Base-by-base conservation (phyloP, 139 green algal species). In the Chlamydomonas eustigma region DNA sequence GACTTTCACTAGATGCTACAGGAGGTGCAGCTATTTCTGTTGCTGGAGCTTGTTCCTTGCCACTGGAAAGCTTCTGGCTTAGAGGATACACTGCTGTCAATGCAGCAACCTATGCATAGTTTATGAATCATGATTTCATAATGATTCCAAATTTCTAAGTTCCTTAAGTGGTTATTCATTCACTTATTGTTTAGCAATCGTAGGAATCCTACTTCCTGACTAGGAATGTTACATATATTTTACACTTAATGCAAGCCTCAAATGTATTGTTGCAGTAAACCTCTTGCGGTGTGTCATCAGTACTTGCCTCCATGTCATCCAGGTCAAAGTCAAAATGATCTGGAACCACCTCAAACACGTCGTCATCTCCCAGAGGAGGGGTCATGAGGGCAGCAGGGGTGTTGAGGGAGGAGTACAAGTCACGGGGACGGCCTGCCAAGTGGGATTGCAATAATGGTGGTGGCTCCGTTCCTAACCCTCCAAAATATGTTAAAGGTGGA, bases 251-350 rank as follows among this genome's bases (percentile, higher is more conserved):
- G 44, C 12, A 18, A 18, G 44, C 12, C 18, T 58, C 12, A 18
- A 58, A 58, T 18, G 44, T 58, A 28, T 58, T 58, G 18, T 58
- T 18, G 12, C 52, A 8, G 6, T 4, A 4, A 25, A 8, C 4
- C 52, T 28, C 52, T 31, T 68, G 6, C 52, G 4, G 6, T 28
- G 32, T 18, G 18, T 58, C 44, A 12, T 12, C 44, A 28, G 12
- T 58, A 58, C 44, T 58, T 58, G 18, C 52, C 52, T 68, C 52
- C 4, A 68, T 37, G 52, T 68, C 52, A 25, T 68, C 52, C 33
- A 72, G 28, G 31, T 72, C 65, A 39, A 50, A 72, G 8, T 72
- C 28, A 39, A 72, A 72, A 39, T 72, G 65, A n/a, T 72, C 65
- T n/a, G 65, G 65, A n/a, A 72, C 65, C 22, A 31, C 18, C 31